Conservation (phyloP, 2,329 filamentous ascomycete genomes). For the Fusarium sp. region DNA sequence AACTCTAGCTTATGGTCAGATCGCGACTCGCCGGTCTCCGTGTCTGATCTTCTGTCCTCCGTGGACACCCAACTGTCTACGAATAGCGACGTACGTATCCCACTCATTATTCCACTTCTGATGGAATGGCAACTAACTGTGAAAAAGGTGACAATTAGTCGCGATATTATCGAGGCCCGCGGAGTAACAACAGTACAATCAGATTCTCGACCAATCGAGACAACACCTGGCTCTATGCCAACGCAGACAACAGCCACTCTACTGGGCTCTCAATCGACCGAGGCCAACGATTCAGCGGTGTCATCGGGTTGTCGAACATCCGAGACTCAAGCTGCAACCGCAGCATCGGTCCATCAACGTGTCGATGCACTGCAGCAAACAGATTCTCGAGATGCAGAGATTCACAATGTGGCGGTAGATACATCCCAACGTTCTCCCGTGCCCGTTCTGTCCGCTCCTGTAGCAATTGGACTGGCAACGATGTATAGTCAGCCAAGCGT, state of each 20-base stretch:
- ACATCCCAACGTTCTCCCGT: slow-evolving; percentile 7
- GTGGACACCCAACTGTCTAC: neutral
- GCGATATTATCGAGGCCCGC: slow-evolving; percentile 1
- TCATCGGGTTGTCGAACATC: neutral
- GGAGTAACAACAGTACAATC: slow-evolving; percentile 1
- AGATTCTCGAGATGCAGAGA: slow-evolving; percentile 16
- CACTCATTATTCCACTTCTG: neutral
- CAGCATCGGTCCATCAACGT: neutral
- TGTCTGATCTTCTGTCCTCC: slow-evolving; percentile 4
- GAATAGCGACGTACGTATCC: slow-evolving; percentile 34
- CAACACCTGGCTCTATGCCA: neutral
- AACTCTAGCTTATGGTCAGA: neutral
- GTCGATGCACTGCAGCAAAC: slow-evolving; percentile 3
- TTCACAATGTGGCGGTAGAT: slow-evolving; percentile 26
- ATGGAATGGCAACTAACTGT: slow-evolving; percentile 33
- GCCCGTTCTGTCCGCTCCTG: neutral
- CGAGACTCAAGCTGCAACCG: neutral
- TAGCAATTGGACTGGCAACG: slow-evolving; percentile 1
- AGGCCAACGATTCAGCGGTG: neutral
- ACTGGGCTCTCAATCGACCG: neutral
- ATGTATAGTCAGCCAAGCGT: neutral
- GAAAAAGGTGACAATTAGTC: slow-evolving; percentile 38
- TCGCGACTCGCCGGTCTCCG: neutral
- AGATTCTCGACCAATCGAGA: slow-evolving; percentile 12
- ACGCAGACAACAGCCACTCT: neutral